Evolutionary conservation across 768 basidiomycete genomes (phyloP), one percentile per base, ranked within the genome.

Genomic region (Russula sp.): DNA sequence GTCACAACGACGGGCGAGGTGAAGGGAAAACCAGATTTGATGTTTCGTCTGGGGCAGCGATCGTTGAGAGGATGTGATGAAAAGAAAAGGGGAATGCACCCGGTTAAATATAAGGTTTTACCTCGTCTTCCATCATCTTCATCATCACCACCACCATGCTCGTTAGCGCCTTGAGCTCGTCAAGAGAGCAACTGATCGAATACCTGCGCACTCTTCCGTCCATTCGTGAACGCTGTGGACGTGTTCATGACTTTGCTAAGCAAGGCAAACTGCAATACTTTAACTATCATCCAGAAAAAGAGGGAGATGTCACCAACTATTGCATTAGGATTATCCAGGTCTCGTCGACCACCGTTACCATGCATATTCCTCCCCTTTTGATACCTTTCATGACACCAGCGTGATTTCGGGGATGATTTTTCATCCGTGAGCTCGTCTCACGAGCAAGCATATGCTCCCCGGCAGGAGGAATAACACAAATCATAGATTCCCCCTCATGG

Each of bases 201-300:
- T 95, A 94, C 71, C 83, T 97, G 49, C 86, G 88, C 37, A 93
- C 91, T 0, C 80, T 97, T 3, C 89, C 91, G 16, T 84, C 94
- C n/a, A 93, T 98, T 69, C 84, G 96, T 51, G 88, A 94, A 69
- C 82, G 92, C 48, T 98, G 94, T 73, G 72, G 75, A 11, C 81
- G 81, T 47, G 92, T 98, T 39, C 85, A 89, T 73, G 81, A 84
- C 34, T 85, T 96, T 20, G 94, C 91, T 13, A 77, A 83, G 72
- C 71, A 81, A 65, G 88, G 85, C 55, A 83, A 87, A 69, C 81
- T 97, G 11, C 77, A 94, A 68, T 94, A 91, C 74, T 96, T 96
- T 71, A 84, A 87, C 27, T 92, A 94, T 72, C 81, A 92, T 71
- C 86, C 89, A 32, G 86, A 86, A 68, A 87, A 84, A 64, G 86